Percentiles rank a stretch among this genome's conserved stretches.
These are phyloP conservation scores for Curvularia spicifera DNA, from an alignment of 2,329 filamentous ascomycete genomes.

Conservation along the genomic window DNA sequence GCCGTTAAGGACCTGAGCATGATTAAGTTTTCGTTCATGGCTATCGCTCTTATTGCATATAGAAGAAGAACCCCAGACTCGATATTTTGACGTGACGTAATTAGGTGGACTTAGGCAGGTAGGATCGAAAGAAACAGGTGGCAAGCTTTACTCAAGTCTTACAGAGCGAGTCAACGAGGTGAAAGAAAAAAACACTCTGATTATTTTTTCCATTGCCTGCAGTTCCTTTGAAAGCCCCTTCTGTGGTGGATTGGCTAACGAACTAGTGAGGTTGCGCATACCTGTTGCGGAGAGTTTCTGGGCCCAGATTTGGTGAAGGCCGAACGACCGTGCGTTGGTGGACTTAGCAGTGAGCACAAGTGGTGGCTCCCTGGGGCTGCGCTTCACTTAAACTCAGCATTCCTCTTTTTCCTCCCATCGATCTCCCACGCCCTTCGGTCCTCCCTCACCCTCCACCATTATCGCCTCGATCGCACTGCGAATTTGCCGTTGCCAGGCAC, in stretches of 20 bases:
- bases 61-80: neutral
- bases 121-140: constrained; percentile 15
- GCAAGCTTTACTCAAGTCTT: constrained; percentile 9
- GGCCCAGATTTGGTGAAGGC: constrained; percentile 33
- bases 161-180: neutral
- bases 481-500: constrained; percentile 25
- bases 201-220: neutral
- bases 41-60: neutral
- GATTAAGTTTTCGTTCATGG: neutral
- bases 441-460: constrained; percentile 29
- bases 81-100: constrained; percentile 3
- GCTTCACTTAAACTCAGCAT: constrained; percentile 42
- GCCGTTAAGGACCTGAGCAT: neutral
- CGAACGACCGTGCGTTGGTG: constrained; percentile 31
- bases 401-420: constrained; percentile 36
- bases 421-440: constrained; percentile 17
- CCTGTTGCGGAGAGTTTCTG: constrained; percentile 33
- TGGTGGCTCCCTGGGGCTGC: constrained; percentile 30
- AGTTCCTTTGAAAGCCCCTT: neutral
- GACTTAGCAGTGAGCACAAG: constrained; percentile 28
- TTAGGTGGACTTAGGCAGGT: constrained; percentile 22
- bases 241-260: neutral
- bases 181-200: constrained; percentile 1
- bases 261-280: constrained; percentile 16
- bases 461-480: constrained; percentile 23